phyloP scores from a whole-genome alignment of 345 rosid species.

The Erysimum cheiranthoides region DNA sequence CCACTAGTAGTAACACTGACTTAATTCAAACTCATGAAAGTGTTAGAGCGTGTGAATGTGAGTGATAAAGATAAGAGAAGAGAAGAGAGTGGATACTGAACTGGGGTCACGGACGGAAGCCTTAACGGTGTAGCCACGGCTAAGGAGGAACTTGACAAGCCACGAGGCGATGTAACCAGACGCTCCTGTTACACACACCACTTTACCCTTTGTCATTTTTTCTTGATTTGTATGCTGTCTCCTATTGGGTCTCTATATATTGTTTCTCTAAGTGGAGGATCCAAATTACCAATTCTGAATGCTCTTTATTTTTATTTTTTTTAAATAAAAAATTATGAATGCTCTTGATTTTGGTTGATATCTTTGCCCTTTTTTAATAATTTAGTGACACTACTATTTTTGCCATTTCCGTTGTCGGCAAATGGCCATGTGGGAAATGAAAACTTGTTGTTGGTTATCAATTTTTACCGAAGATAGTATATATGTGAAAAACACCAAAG shows the following conservation, averaged over 20 bases:
- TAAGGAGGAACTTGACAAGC: conserved; percentile 57
- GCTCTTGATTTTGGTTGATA: too few species aligned
- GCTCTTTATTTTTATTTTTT: too few species aligned
- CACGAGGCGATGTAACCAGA: conserved; percentile 62
- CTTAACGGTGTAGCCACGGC: conserved; percentile 55
- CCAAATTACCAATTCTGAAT: too few species aligned
- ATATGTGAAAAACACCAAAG: too few species aligned
- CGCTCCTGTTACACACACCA: conserved; percentile 60
- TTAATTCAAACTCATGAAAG: background rate
- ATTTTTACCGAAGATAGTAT: too few species aligned
- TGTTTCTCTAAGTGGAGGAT: background rate
- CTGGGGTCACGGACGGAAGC: conserved; percentile 57
- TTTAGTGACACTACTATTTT: too few species aligned
- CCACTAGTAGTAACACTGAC: background rate
- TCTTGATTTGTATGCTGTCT: background rate
- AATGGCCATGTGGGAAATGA: too few species aligned
- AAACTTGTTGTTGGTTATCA: too few species aligned
- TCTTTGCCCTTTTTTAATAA: too few species aligned
- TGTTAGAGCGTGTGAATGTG: background rate
- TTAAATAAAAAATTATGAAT: too few species aligned
- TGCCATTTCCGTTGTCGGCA: too few species aligned
- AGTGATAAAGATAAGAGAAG: conserved; percentile 7
- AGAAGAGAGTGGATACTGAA: conserved; percentile 31
- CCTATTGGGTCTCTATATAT: too few species aligned
- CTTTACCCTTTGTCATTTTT: conserved; percentile 36